Evolutionary conservation across 2,329 filamentous ascomycete genomes (phyloP), one percentile per base, ranked within the genome.

Genomic region (Dendryphion nanum): DNA sequence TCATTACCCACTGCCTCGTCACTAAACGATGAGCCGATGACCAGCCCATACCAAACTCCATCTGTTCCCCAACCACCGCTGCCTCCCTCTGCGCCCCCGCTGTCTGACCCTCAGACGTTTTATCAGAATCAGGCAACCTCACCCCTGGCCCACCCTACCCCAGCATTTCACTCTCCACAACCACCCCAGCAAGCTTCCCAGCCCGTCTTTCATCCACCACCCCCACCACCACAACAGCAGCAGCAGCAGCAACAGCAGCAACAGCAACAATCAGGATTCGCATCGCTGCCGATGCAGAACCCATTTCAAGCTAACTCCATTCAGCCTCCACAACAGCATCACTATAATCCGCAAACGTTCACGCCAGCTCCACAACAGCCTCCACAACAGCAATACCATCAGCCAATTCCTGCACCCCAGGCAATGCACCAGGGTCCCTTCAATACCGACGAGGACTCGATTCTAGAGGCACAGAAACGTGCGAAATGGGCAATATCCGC

Each of bases 401-500:
- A 45, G 17, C 41, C 43, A 14, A 18, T 18, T 10, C 42, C 45
- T 35, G 15, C 17, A 5, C 13, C 34, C 10, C 45, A 47, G 15
- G 35, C 45, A 12, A 36, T 40, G 12, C 45, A 47, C 28, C 50
- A 62, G 45, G 76, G 61, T 4, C 58, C 60, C 1, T 71, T 85
- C 37, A 71, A 67, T 4, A 72, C 68, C 8, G 88, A 95, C 47
- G 84, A 89, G 48, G 71, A 76, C 42, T 75, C 85, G 0, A 84
- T 96, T 23, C 72, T 80, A 23, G 78, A 83, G 53, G 91, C 93
- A 4, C 89, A 95, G 64, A 98, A 97, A 63, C 93, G 97, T 69
- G 90, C 91, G 2, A 89, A 89, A 56, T 98, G 89, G 88, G 93
- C 93, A 0, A 95, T 97, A 29, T 96, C 90, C 8, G 93, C 93